phyloP scores from a whole-genome alignment of 2,329 filamentous ascomycete species.

The Fusarium penzigii region DNA sequence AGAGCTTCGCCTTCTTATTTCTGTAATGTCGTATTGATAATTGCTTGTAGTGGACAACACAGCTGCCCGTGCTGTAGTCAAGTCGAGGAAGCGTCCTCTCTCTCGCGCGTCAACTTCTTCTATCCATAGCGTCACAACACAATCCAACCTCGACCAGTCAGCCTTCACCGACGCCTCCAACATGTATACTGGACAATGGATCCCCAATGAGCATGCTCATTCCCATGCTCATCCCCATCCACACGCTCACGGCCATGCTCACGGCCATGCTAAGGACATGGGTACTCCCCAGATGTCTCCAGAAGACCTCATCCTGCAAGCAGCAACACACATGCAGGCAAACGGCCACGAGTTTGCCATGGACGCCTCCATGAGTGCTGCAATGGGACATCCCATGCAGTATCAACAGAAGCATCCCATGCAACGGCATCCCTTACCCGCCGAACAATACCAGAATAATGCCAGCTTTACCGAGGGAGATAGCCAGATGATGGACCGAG shows the following conservation, averaged over 20 bases:
- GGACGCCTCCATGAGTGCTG: conserved; percentile 46
- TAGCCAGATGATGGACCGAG: conserved; percentile 61
- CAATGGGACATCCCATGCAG: conserved; percentile 43
- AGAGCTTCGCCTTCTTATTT: not conserved
- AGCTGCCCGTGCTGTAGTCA: conserved; percentile 35
- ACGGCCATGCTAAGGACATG: conserved; percentile 47
- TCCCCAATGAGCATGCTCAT: conserved; percentile 38
- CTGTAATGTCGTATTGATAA: conserved; percentile 14
- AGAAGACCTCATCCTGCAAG: conserved; percentile 62
- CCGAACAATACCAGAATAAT: conserved; percentile 53
- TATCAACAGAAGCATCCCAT: conserved; percentile 44
- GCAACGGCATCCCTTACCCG: conserved; percentile 53
- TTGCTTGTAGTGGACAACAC: conserved; percentile 28
- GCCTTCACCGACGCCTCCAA: conserved; percentile 44
- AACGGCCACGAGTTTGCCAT: conserved; percentile 53
- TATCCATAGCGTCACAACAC: conserved; percentile 54
- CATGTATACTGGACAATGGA: conserved; percentile 53
- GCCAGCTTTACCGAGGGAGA: conserved; percentile 59
- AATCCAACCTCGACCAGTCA: conserved; percentile 52
- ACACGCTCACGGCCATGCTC: conserved; percentile 19
- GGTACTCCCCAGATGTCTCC: conserved; percentile 50
- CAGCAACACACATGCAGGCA: conserved; percentile 56
- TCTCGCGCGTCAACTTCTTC: conserved; percentile 60
- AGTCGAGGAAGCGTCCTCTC: conserved; percentile 51
- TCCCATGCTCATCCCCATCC: conserved; percentile 16